Base-by-base conservation (phyloP, 306 rosid species). In the Sindora glabra region DNA sequence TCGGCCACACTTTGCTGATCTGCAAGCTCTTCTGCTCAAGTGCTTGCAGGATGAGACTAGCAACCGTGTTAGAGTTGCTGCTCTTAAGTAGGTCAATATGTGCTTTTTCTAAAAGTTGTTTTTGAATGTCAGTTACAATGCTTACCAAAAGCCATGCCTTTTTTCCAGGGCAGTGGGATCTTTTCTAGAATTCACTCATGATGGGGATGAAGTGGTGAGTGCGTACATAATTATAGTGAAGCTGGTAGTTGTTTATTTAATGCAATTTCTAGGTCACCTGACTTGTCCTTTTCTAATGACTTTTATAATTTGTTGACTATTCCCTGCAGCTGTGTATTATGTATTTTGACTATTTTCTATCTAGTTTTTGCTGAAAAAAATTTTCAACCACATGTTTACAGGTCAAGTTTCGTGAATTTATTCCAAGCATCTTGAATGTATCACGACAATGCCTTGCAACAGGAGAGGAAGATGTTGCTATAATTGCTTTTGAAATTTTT, bases 41-140 rank as follows among this genome's bases (percentile, higher is more conserved):
- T 94, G 97, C 78, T 70, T 94, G 76, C 97, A 86, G 79, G 95
- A 94, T 47, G 99, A 94, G 73, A 84, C 89, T 23, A 94, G 95
- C 75, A 89, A 79, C 73, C 94, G 94, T 52, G 97, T 94, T 69
- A 79, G 97, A 74, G 84, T 94, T 73, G 99, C 95, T 49, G 94
- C 99, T 18, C 96, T 94, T 71, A 89, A 94, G 99, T 94, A 74
- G 72, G 76, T 65, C 45, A 12, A 54, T 33, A 10, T 45, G 37
- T 48, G 5, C n/a, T 65, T 14, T 21, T 47, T 48, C 24, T 29
- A 39, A 37, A 27, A 48, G 21, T 30, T 8, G 21, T 54, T 14
- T 58, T 25, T n/a, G 11, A 4, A 59, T 41, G 45, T 66, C n/a
- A n/a, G n/a, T n/a, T n/a, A n/a, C n/a, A n/a, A n/a, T 70, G 46